These are phyloP conservation scores for Jaapia argillacea DNA, from an alignment of 768 basidiomycete genomes.

Conservation along the genomic window DNA sequence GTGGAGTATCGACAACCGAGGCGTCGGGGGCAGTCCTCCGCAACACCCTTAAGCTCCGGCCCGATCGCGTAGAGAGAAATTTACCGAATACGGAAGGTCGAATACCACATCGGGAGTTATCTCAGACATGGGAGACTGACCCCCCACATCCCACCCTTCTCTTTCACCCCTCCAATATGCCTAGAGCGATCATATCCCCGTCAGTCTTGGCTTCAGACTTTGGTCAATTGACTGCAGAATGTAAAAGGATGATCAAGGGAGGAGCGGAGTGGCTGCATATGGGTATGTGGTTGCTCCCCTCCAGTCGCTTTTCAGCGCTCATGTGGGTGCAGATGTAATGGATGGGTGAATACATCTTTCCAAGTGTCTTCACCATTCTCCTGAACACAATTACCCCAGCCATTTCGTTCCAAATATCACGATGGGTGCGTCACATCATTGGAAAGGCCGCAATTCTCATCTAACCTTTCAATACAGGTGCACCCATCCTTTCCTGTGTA, in stretches of 20 bases:
- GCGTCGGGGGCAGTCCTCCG: background rate
- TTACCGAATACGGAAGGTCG: too few relatives aligned
- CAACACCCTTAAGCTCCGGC: too few relatives aligned
- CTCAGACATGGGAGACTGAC: too few relatives aligned
- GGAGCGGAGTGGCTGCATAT: constrained; percentile 99
- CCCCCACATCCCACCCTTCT: too few relatives aligned
- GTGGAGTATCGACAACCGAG: background rate
- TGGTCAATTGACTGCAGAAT: constrained; percentile 90
- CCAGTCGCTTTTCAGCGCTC: background rate
- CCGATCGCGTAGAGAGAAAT: too few relatives aligned
- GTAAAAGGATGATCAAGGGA: constrained; percentile 89
- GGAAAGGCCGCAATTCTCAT: constrained; percentile 4
- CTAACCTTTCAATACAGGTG: constrained; percentile 37
- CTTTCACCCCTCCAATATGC: constrained; percentile 39
- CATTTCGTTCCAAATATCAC: constrained; percentile 99
- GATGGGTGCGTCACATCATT: constrained; percentile 54
- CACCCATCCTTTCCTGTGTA: constrained; percentile 81
- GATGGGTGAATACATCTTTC: constrained; percentile 58
- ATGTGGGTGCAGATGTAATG: constrained; percentile 71
- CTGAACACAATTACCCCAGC: constrained; percentile 28
- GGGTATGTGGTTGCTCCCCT: constrained; percentile 52
- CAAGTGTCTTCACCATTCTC: constrained; percentile 1
- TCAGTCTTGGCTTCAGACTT: constrained; percentile 97
- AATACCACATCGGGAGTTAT: too few relatives aligned
- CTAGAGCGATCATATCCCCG: constrained; percentile 87